Evolutionary conservation across 2,329 filamentous ascomycete species (phyloP).

Genomic region (Fusarium beomiforme): DNA sequence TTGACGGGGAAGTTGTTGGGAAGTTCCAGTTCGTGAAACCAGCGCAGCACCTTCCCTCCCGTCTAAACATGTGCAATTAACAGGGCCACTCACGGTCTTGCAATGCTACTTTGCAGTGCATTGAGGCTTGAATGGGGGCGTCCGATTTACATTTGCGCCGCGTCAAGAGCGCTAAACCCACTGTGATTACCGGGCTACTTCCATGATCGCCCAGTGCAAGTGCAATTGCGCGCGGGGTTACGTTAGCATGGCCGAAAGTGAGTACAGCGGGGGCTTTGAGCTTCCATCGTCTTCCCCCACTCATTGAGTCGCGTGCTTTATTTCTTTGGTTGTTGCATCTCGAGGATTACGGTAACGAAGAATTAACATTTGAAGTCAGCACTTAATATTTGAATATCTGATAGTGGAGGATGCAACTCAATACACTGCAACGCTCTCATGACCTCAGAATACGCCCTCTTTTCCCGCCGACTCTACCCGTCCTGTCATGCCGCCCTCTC

Average conservation of each 20-base stretch:
- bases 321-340: neutral
- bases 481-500: conserved; percentile 21
- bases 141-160: neutral
- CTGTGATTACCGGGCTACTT: conserved; percentile 16
- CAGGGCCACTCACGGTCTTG: conserved; percentile 3
- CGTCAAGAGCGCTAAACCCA: conserved; percentile 28
- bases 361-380: neutral
- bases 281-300: conserved; percentile 32
- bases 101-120: conserved; percentile 8
- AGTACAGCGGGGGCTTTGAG: conserved; percentile 12
- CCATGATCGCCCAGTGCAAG: neutral
- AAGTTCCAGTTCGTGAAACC: neutral
- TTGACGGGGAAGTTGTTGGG: neutral
- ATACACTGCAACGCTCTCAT: neutral
- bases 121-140: conserved; percentile 14
- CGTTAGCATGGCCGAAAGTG: neutral
- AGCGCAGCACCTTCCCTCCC: neutral
- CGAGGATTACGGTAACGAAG: neutral
- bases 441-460: neutral
- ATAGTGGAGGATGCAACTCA: neutral
- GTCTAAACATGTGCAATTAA: conserved; percentile 14
- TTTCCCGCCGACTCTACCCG: conserved; percentile 34
- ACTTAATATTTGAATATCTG: neutral
- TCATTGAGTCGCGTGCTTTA: conserved; percentile 34
- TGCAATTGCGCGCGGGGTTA: conserved; percentile 29